phyloP scores from a whole-genome alignment of 805 yeast species.

The Metschnikowia proteae region DNA sequence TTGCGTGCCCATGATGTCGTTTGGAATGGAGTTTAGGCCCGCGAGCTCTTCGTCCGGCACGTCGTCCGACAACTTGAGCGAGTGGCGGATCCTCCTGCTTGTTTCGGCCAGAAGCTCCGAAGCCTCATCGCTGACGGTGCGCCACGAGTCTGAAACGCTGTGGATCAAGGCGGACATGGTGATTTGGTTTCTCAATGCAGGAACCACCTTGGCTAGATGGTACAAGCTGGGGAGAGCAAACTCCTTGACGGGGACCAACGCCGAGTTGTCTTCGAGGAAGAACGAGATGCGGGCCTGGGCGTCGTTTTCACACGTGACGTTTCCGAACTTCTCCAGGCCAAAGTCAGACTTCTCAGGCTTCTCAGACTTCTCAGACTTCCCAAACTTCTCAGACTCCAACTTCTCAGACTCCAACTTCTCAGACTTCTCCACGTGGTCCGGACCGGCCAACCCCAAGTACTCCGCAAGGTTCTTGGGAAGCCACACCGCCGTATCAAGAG shows the following conservation, averaged over 20 bases:
- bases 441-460: conserved; percentile 23
- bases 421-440: background rate
- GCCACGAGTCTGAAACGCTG: conserved; percentile 9
- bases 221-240: conserved; percentile 23
- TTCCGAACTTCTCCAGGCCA: no score
- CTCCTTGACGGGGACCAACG: conserved; percentile 22
- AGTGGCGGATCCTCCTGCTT: conserved; percentile 30
- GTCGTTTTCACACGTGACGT: conserved; percentile 2
- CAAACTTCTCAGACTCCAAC: no score
- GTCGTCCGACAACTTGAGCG: conserved; percentile 33
- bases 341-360: no score
- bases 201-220: conserved; percentile 25
- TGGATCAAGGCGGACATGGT: conserved; percentile 20
- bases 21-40: conserved; percentile 29
- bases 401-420: no score
- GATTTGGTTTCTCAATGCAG: conserved; percentile 30
- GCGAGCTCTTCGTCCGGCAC: conserved; percentile 39
- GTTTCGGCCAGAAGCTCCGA: conserved; percentile 13
- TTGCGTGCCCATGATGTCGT: conserved; percentile 13
- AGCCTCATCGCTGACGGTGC: conserved; percentile 8
- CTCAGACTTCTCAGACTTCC: no score
- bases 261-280: conserved; percentile 9
- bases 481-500: conserved; percentile 23
- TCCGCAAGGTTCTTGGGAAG: conserved; percentile 30
- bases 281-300: conserved; percentile 1